phyloP scores from a whole-genome alignment of 2,329 filamentous ascomycete species.

The Penicillium corylophilum region DNA sequence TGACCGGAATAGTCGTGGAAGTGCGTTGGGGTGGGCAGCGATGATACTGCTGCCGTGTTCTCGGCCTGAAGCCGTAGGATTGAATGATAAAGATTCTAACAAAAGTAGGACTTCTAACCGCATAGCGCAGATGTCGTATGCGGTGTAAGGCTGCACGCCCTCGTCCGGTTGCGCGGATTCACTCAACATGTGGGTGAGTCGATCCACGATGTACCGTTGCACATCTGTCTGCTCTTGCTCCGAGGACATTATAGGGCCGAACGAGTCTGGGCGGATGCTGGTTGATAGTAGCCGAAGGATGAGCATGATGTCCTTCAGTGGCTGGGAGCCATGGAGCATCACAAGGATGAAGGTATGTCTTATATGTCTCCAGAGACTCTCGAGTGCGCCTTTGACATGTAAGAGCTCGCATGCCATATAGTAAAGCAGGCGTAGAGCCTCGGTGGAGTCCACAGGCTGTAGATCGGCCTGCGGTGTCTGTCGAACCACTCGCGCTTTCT shows the following conservation, averaged over 20 bases:
- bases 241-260: conserved; percentile 53
- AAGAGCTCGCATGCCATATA: conserved; percentile 51
- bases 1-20: conserved; percentile 72
- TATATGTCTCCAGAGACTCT: conserved; percentile 57
- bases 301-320: conserved; percentile 55
- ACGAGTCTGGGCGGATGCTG: conserved; percentile 53
- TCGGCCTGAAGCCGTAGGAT: conserved; percentile 58
- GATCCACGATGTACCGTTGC: conserved; percentile 54
- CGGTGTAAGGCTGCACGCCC: conserved; percentile 40
- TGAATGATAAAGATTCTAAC: conserved; percentile 43
- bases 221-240: conserved; percentile 41
- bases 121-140: conserved; percentile 42
- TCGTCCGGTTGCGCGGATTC: conserved; percentile 51
- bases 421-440: conserved; percentile 56
- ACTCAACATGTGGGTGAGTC: conserved; percentile 57
- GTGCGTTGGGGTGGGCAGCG: conserved; percentile 64
- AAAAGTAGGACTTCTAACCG: conserved; percentile 47
- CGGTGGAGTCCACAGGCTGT: conserved; percentile 53
- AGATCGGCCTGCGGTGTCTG: conserved; percentile 44
- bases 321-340: conserved; percentile 59
- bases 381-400: conserved; percentile 41
- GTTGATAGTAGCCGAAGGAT: conserved; percentile 57
- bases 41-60: conserved; percentile 62
- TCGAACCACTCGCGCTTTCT: conserved; percentile 39
- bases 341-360: conserved; percentile 58